Percentiles rank a stretch among this genome's conserved stretches.
Evolutionary conservation across 441 rosid species (phyloP).

Genomic region (Gossypium lobatum): DNA sequence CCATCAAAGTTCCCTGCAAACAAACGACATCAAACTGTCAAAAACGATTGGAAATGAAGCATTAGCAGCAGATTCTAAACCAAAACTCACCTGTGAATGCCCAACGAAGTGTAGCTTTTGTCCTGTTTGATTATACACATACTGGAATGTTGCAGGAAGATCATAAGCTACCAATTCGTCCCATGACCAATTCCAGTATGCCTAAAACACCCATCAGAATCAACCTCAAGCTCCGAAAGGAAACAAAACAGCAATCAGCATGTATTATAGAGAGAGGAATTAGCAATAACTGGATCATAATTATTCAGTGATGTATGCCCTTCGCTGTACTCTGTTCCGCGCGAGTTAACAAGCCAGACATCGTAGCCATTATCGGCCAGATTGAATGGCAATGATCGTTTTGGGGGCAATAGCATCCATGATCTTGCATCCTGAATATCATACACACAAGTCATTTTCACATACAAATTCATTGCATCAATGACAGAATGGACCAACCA

Average conservation of each 20-base stretch:
- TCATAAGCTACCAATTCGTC: slow-evolving; percentile 42
- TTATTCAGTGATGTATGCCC: slow-evolving; percentile 33
- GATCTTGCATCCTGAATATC: slow-evolving; percentile 34
- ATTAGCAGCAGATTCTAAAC: no score
- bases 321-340: slow-evolving; percentile 40
- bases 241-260: neutral
- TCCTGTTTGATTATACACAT: slow-evolving; percentile 35
- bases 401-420: slow-evolving; percentile 38
- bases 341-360: slow-evolving; percentile 42
- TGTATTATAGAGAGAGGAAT: neutral
- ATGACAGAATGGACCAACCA: slow-evolving; percentile 22
- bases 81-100: slow-evolving; percentile 33
- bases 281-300: slow-evolving; percentile 24
- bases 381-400: slow-evolving; percentile 33
- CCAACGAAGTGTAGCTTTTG: slow-evolving; percentile 44
- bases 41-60: neutral
- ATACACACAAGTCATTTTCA: neutral
- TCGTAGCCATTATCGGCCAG: slow-evolving; percentile 40
- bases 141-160: slow-evolving; percentile 41
- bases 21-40: neutral
- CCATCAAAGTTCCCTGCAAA: slow-evolving; percentile 43
- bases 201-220: slow-evolving; percentile 20
- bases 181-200: slow-evolving; percentile 55
- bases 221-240: neutral
- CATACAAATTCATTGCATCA: neutral